phyloP scores from a whole-genome alignment of 73 alveolate species.

The Paramecium caudatum region DNA sequence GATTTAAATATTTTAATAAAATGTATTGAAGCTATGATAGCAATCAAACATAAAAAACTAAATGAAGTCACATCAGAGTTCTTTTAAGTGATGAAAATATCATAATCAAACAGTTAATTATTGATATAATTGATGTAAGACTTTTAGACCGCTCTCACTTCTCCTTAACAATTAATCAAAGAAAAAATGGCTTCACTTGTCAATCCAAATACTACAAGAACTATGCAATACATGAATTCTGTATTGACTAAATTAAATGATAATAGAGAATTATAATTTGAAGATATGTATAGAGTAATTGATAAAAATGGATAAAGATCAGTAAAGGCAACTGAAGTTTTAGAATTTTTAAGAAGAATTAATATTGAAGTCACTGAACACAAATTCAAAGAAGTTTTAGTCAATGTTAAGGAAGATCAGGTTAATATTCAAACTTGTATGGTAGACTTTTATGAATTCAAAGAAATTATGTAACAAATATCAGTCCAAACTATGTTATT shows the following conservation, averaged over 20 bases:
- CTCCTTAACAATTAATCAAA: constrained; percentile 46
- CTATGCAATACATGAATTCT: constrained; percentile 34
- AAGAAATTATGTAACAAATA: constrained; percentile 44
- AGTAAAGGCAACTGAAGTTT: not conserved
- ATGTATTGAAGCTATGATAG: constrained; percentile 25
- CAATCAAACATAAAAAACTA: constrained; percentile 5
- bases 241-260: constrained; percentile 26
- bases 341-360: constrained; percentile 58
- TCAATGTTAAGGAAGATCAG: not conserved
- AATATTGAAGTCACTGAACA: constrained; percentile 47
- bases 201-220: constrained; percentile 36
- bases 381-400: constrained; percentile 36
- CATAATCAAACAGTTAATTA: constrained; percentile 1
- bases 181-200: constrained; percentile 41
- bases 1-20: constrained; percentile 24
- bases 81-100: constrained; percentile 45
- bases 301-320: constrained; percentile 42
- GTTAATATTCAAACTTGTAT: not conserved
- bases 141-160: not conserved
- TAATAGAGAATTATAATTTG: constrained; percentile 48
- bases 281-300: constrained; percentile 53
- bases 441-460: constrained; percentile 47
- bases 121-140: not conserved
- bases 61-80: constrained; percentile 30
- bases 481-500: constrained; percentile 44